Base-by-base conservation (phyloP, 192 early-diverging fungal species). In the Coemansia sp. region DNA sequence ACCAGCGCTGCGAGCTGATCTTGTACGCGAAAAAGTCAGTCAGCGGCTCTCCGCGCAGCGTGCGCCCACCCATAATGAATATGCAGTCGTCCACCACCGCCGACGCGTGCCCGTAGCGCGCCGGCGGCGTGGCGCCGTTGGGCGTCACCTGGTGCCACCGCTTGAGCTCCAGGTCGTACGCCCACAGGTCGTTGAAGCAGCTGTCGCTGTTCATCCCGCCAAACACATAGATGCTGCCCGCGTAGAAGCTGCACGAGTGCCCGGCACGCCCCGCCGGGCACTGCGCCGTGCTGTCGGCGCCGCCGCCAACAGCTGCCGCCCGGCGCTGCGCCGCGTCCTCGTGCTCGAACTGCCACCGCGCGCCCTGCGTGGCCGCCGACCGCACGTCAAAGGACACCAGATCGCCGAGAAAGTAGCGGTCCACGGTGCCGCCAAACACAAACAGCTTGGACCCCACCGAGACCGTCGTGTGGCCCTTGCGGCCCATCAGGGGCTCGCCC, bases 131-230 rank as follows among this genome's bases (percentile, higher is more conserved):
- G 9, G 75, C 75, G 5, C 84, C 84, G 32, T 73, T 65, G 8
- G 84, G 84, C 24, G 58, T 72, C 17, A 85, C 66, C 62, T 59
- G 41, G 31, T 57, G 29, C 84, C 84, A 85, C 37, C 59, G 59
- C 29, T 63, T 51, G 19, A 59, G 62, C 41, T 69, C 69, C 39
- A 82, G 25, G 42, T 71, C 67, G 36, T 75, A 75, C 19, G 60
- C 54, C 84, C 84, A 85, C 72, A 85, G 63, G 64, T 85, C 84
- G 49, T 85, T 82, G 64, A 70, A 82, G 70, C 75, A 85, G 22
- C 54, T 45, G 39, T 74, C 70, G 67, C 76, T 64, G 57, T 81
- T 62, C 67, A 73, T 82, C 9, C 84, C 84, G 25, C 84, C 84
- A 56, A 85, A 85, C 40, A 79, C 70, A 32, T 73, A 84, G 29